phyloP scores from a whole-genome alignment of 495 filamentous ascomycete species.

The Aspergillus panamensis region DNA sequence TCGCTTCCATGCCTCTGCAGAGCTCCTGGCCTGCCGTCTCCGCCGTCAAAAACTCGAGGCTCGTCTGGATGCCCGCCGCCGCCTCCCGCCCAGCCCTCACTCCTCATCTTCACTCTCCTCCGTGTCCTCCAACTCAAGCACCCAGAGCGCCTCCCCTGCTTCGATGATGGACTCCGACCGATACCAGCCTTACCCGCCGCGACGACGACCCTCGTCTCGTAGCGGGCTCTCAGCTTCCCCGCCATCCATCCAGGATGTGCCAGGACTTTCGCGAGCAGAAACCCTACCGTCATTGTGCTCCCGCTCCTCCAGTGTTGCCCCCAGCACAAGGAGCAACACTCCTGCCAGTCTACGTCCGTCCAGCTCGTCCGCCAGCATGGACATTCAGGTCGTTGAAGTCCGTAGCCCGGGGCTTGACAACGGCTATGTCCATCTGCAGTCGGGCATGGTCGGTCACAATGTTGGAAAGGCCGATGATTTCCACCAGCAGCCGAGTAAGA shows the following conservation, averaged over 20 bases:
- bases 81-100: constrained; percentile 35
- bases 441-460: constrained; percentile 1
- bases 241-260: constrained; percentile 47
- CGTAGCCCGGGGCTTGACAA: constrained; percentile 36
- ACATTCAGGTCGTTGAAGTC: constrained; percentile 36
- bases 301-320: constrained; percentile 47
- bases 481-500: constrained; percentile 40
- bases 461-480: constrained; percentile 30
- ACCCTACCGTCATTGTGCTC: constrained; percentile 45
- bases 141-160: constrained; percentile 28
- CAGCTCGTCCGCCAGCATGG: constrained; percentile 35
- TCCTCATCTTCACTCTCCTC: constrained; percentile 31
- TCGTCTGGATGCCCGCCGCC: constrained; percentile 29
- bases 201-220: constrained; percentile 37
- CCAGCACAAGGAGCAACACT: constrained; percentile 39
- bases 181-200: constrained; percentile 35
- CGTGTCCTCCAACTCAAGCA: constrained; percentile 19
- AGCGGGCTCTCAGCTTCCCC: constrained; percentile 47
- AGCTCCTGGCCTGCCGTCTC: constrained; percentile 40
- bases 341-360: constrained; percentile 42
- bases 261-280: constrained; percentile 44
- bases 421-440: constrained; percentile 34
- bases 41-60: constrained; percentile 42
- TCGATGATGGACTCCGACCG: constrained; percentile 33
- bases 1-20: constrained; percentile 40